A percentile compares a stretch with the other conserved stretches of the same genome.
Conservation (phyloP, 371 early-diverging fungal genomes). For the Batrachochytrium dendrobatidis region DNA sequence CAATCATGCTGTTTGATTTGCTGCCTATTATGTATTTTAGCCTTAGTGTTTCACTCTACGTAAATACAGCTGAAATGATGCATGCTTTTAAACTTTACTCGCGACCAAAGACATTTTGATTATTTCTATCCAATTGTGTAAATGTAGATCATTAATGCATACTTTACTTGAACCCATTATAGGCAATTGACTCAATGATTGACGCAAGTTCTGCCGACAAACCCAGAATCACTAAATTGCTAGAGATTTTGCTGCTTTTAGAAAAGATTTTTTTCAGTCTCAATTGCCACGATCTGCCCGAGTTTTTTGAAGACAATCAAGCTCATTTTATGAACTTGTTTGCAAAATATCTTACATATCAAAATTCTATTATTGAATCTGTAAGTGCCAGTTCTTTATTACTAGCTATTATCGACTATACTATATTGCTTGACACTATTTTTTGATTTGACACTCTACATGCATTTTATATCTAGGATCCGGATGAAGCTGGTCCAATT, state of each 20-base stretch:
- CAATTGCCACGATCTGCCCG: constrained; percentile 92
- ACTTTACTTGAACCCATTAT: neutral
- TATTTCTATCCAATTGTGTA: constrained; percentile 2
- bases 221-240: constrained; percentile 56
- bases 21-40: too few species aligned
- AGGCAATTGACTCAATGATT: constrained; percentile 76
- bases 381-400: constrained; percentile 25
- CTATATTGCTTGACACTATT: neutral
- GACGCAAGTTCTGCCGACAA: constrained; percentile 55
- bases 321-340: constrained; percentile 67
- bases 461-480: constrained; percentile 61
- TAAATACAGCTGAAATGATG: too few species aligned
- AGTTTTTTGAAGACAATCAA: constrained; percentile 90
- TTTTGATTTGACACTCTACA: neutral
- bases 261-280: constrained; percentile 84
- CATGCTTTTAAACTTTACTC: neutral
- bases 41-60: too few species aligned
- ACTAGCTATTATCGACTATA: neutral
- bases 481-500: constrained; percentile 75
- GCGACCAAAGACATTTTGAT: neutral
- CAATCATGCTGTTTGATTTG: neutral
- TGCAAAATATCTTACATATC: constrained; percentile 75
- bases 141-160: neutral
- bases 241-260: constrained; percentile 68
- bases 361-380: constrained; percentile 61